Percentiles rank a stretch among this genome's conserved stretches.
Evolutionary conservation across 2,329 filamentous ascomycete species (phyloP).

Genomic region (Aureobasidium sp.): DNA sequence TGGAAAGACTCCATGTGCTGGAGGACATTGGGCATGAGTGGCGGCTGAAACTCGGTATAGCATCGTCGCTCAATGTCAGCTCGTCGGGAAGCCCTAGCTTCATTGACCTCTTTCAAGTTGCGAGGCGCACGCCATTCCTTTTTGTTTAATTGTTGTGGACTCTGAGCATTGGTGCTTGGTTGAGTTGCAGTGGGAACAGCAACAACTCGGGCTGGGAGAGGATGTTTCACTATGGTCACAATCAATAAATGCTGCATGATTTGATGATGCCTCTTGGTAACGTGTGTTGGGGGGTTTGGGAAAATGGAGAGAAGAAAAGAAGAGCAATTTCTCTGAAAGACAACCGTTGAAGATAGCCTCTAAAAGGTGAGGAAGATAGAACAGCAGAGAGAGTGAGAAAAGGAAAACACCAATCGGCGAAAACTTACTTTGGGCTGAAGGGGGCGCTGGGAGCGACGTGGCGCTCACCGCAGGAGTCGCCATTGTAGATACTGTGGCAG

Average conservation of each 20-base stretch:
- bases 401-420: background rate
- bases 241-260: background rate
- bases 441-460: conserved; percentile 6
- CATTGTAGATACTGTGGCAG: background rate
- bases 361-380: background rate
- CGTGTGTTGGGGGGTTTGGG: background rate
- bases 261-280: background rate
- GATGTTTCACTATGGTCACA: conserved; percentile 15
- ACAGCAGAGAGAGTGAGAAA: background rate
- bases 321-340: background rate
- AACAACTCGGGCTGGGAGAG: conserved; percentile 9
- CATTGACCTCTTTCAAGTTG: conserved; percentile 53
- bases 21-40: conserved; percentile 53
- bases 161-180: background rate
- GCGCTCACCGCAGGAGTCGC: background rate
- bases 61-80: conserved; percentile 65
- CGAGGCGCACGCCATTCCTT: conserved; percentile 24
- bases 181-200: conserved; percentile 3
- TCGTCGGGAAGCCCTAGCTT: conserved; percentile 55
- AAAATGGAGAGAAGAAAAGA: background rate
- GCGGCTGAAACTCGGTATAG: conserved; percentile 51
- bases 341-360: background rate
- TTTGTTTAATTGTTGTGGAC: conserved; percentile 4
- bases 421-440: conserved; percentile 12
- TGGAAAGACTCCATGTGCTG: conserved; percentile 65